phyloP scores from a whole-genome alignment of 2,329 filamentous ascomycete species.

The Cadophora malorum region DNA sequence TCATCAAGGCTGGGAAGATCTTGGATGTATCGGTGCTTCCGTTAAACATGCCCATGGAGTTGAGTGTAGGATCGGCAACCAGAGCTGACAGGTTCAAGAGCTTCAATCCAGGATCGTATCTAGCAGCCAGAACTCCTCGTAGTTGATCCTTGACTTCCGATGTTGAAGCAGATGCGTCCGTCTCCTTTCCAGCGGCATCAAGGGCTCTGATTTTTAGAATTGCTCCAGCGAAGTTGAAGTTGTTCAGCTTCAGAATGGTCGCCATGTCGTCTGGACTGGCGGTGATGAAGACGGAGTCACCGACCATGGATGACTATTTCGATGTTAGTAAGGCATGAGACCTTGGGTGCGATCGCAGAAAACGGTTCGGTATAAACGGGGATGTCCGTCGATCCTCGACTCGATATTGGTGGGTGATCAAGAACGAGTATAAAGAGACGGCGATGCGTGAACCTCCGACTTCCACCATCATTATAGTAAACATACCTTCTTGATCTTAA shows the following conservation, averaged over 20 bases:
- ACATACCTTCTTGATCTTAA: constrained; percentile 83
- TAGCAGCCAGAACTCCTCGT: constrained; percentile 71
- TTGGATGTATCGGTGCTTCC: constrained; percentile 66
- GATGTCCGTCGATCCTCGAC: constrained; percentile 39
- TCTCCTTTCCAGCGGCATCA: constrained; percentile 27
- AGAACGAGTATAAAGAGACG: constrained; percentile 50
- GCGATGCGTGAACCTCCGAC: constrained; percentile 44
- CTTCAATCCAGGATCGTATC: constrained; percentile 76
- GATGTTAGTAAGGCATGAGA: constrained; percentile 65
- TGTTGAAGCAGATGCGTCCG: constrained; percentile 49
- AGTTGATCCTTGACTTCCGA: constrained; percentile 73
- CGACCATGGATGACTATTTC: constrained; percentile 71
- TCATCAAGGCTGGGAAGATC: constrained; percentile 91
- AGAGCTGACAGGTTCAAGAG: constrained; percentile 84
- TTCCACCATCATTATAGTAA: constrained; percentile 52
- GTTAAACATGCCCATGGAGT: constrained; percentile 74
- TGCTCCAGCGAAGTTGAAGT: constrained; percentile 71
- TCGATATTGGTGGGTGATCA: constrained; percentile 46
- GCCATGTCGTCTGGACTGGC: constrained; percentile 69
- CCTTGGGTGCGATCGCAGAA: constrained; percentile 47
- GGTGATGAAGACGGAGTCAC: constrained; percentile 72
- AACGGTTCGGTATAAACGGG: constrained; percentile 39
- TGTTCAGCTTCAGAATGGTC: constrained; percentile 71
- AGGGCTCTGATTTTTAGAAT: constrained; percentile 60
- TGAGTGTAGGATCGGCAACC: constrained; percentile 72